Base-by-base conservation (phyloP, 768 basidiomycete species). In the Tephrocybe sp. region DNA sequence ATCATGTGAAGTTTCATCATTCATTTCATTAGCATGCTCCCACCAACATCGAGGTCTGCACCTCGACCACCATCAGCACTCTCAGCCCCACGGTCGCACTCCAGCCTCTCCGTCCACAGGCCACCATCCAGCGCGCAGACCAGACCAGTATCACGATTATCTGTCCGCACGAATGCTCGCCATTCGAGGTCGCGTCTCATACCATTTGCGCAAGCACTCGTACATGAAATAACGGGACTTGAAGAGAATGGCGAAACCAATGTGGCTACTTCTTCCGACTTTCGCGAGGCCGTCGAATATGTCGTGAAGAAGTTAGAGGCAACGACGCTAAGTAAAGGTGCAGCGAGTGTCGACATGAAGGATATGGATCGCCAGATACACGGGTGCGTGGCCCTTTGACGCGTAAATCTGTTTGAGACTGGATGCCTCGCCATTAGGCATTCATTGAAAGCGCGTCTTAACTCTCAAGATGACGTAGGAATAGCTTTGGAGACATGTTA, bases 371-470 rank as follows among this genome's bases (percentile, higher is more conserved):
- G 71, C 42, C 78, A 78, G 64, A 80, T 80, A 60, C 67, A 64
- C 53, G 79, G 86, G 87, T 88, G 64, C 44, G 76, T 57, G 21
- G 16, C 13, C 27, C 40, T 13, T 24, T n/a, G 18, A 24, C 39
- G n/a, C 36, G 11, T 27, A 29, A 3, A 4, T 1, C 8, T 39
- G 49, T 31, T 33, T 37, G 5, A 10, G 42, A 50, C 16, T 57
- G 49, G 39, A 52, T 27, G 37, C 50, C 3, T 47, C 12, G 39
- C 41, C 24, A 37, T 25, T 54, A 87, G 87, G 13, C 78, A 74
- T 61, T 69, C 75, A 16, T 69, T 85, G 60, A 91, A 91, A 63
- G 86, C 86, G 12, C 79, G 79, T 31, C 76, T 92, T 47, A 80
- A 84, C 52, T 80, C 81, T 11, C 71, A 77, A 42, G 83, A 91